Percentiles rank a stretch among this genome's conserved stretches.
These are phyloP conservation scores for Penicillium lividum DNA, from an alignment of 495 filamentous ascomycete genomes.

Conservation along the genomic window DNA sequence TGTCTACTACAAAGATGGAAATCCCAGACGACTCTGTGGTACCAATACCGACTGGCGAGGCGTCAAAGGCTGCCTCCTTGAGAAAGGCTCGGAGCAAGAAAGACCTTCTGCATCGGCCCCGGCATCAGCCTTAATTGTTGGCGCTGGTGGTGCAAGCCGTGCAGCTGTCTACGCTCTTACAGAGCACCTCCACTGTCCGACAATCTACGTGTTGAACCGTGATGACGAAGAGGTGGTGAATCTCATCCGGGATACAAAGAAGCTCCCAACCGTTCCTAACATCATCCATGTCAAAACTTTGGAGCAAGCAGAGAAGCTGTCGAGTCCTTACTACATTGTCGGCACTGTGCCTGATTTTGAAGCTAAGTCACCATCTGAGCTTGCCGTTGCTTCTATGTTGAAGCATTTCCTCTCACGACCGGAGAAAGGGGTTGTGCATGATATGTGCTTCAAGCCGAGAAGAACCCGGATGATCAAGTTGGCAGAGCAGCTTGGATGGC, in stretches of 20 bases:
- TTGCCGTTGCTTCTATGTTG: conserved; percentile 47
- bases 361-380: conserved; percentile 55
- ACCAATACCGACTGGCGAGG: conserved; percentile 72
- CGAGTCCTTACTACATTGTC: conserved; percentile 56
- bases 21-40: conserved; percentile 48
- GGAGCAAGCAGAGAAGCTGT: conserved; percentile 51
- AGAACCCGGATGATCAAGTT: conserved; percentile 57
- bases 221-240: conserved; percentile 56
- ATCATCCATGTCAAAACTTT: conserved; percentile 55
- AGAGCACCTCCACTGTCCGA: conserved; percentile 53
- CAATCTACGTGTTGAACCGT: conserved; percentile 67
- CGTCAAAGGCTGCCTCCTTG: conserved; percentile 55
- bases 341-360: conserved; percentile 64
- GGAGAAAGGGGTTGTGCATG: conserved; percentile 60
- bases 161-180: conserved; percentile 63
- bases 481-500: conserved; percentile 55
- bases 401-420: conserved; percentile 47
- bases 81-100: conserved; percentile 37
- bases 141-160: conserved; percentile 64
- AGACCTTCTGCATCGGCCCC: conserved; percentile 26
- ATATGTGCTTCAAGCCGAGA: conserved; percentile 75
- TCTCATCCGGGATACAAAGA: conserved; percentile 48
- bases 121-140: conserved; percentile 51
- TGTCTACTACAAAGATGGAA: conserved; percentile 53
- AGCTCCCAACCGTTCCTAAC: conserved; percentile 13